A percentile compares a stretch with the other conserved stretches of the same genome.
phyloP scores from a whole-genome alignment of 2,329 filamentous ascomycete genomes.

The Calonectria pseudoreteaudii region DNA sequence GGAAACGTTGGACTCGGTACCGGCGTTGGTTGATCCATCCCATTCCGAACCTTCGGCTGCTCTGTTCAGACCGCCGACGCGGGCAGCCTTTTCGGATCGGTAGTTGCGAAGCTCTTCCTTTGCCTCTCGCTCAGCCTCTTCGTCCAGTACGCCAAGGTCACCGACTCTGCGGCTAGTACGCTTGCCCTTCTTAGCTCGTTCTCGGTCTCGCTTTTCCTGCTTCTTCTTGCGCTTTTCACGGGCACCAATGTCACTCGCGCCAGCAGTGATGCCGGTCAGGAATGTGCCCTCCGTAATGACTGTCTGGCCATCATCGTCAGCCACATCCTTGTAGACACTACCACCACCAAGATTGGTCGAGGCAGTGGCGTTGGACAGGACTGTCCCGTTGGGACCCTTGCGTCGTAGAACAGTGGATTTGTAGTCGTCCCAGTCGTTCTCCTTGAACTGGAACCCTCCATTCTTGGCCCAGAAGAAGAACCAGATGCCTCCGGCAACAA shows the following conservation, averaged over 20 bases:
- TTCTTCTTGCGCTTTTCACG: constrained; percentile 69
- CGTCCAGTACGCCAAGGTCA: constrained; percentile 73
- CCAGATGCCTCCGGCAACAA: constrained; percentile 86
- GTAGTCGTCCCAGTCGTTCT: constrained; percentile 98
- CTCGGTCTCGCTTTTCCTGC: constrained; percentile 59
- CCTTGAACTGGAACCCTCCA: constrained; percentile 87
- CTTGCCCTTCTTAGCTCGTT: constrained; percentile 56
- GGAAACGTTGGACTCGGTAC: constrained; percentile 71
- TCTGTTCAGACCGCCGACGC: constrained; percentile 90
- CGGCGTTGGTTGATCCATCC: constrained; percentile 77
- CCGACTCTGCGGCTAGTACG: constrained; percentile 58
- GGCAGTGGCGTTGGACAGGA: constrained; percentile 84
- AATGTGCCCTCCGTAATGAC: constrained; percentile 58
- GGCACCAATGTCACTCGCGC: constrained; percentile 66
- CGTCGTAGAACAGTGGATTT: constrained; percentile 92
- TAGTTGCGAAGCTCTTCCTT: constrained; percentile 82
- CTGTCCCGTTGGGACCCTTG: constrained; percentile 88
- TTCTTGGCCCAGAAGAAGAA: constrained; percentile 99
- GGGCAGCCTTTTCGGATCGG: constrained; percentile 85
- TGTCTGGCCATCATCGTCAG: constrained; percentile 60
- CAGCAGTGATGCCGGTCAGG: constrained; percentile 68
- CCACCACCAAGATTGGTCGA: constrained; percentile 89
- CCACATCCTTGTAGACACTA: constrained; percentile 82
- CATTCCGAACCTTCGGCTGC: constrained; percentile 82
- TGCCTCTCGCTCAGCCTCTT: constrained; percentile 71